Conservation (phyloP, 2,329 filamentous ascomycete genomes). For the Arthrobotrys sphaeroides region DNA sequence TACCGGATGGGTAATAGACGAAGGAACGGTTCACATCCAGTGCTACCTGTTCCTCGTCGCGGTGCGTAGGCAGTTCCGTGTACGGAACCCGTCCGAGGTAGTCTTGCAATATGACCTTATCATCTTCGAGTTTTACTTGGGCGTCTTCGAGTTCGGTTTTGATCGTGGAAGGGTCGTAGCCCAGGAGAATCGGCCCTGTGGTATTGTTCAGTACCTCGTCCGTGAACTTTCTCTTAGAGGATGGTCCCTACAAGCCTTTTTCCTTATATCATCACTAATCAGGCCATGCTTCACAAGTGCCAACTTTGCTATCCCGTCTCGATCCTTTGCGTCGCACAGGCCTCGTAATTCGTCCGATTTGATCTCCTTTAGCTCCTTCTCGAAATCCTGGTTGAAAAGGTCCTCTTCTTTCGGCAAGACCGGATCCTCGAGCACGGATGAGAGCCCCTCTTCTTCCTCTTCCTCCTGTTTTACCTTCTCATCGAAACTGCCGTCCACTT, state of each 20-base stretch:
- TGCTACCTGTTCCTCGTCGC: conserved; percentile 88
- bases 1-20: conserved; percentile 90
- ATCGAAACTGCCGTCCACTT: neutral
- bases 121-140: conserved; percentile 55
- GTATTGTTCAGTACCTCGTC: neutral
- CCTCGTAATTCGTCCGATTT: conserved; percentile 55
- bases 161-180: conserved; percentile 58
- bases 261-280: conserved; percentile 57
- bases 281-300: conserved; percentile 56
- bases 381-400: conserved; percentile 3
- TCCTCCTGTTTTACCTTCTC: conserved; percentile 53
- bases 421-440: conserved; percentile 54
- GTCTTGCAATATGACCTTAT: conserved; percentile 20
- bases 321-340: conserved; percentile 54
- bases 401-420: conserved; percentile 1
- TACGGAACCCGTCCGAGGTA: conserved; percentile 49
- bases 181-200: conserved; percentile 61
- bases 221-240: neutral
- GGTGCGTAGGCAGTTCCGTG: conserved; percentile 72
- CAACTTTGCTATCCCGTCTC: conserved; percentile 54
- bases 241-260: conserved; percentile 55
- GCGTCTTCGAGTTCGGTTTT: conserved; percentile 47
- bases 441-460: conserved; percentile 32
- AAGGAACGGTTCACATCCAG: conserved; percentile 97
- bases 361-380: conserved; percentile 49